A percentile compares a stretch with the other conserved stretches of the same genome.
Conservation (phyloP, 805 yeast genomes). For the Grigorovia transvaalensis region DNA sequence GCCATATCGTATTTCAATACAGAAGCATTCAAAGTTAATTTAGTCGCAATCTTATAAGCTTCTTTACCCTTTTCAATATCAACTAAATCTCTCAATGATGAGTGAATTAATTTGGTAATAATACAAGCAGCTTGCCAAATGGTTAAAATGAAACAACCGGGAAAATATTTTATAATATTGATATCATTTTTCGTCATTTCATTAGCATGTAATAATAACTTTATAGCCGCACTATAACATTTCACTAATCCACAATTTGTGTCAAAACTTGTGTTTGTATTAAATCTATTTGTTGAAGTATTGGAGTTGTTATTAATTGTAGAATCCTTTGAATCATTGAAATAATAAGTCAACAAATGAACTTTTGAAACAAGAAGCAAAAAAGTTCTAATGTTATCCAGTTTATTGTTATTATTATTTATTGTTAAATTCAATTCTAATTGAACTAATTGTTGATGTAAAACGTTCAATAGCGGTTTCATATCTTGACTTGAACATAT, state of each 20-base stretch:
- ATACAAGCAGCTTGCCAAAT: slow-evolving; percentile 91
- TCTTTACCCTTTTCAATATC: slow-evolving; percentile 65
- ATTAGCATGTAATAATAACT: slow-evolving; percentile 57
- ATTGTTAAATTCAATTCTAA: slow-evolving; percentile 35
- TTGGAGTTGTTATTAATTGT: background rate
- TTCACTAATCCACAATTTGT: slow-evolving; percentile 63
- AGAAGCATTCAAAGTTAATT: slow-evolving; percentile 66
- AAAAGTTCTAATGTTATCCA: slow-evolving; percentile 63
- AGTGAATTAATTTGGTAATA: slow-evolving; percentile 67
- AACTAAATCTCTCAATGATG: slow-evolving; percentile 54
- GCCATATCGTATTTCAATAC: slow-evolving; percentile 88
- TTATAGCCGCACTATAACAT: slow-evolving; percentile 70
- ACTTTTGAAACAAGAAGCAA: slow-evolving; percentile 63
- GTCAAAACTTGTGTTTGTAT: slow-evolving; percentile 36
- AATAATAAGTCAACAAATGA: slow-evolving; percentile 74
- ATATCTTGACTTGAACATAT: slow-evolving; percentile 59
- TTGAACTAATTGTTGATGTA: slow-evolving; percentile 65
- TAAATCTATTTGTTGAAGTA: background rate
- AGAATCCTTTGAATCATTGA: slow-evolving; percentile 39
- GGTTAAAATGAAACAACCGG: slow-evolving; percentile 69
- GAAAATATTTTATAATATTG: slow-evolving; percentile 63
- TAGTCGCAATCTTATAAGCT: slow-evolving; percentile 56
- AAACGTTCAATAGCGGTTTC: slow-evolving; percentile 59
- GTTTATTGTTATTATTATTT: slow-evolving; percentile 10
- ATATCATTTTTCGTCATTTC: slow-evolving; percentile 49